phyloP scores from a whole-genome alignment of 2,329 filamentous ascomycete species.

The Colletotrichum nymphaeae region DNA sequence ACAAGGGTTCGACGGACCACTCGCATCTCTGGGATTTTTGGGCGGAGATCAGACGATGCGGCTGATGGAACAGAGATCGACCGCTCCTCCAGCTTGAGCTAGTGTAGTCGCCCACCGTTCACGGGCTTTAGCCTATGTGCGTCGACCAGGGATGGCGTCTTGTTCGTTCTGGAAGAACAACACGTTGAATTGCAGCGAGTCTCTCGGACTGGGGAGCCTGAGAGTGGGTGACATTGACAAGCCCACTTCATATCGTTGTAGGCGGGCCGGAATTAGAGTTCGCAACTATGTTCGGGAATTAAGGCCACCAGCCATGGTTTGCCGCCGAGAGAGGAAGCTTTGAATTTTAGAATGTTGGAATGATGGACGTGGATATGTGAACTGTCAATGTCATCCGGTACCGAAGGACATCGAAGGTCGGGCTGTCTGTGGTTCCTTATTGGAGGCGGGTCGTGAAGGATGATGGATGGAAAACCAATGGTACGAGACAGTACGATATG shows the following conservation, averaged over 20 bases:
- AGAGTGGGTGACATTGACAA: neutral
- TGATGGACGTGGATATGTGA: neutral
- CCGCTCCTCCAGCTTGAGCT: slow-evolving; percentile 9
- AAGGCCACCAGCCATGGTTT: slow-evolving; percentile 9
- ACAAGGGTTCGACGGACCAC: slow-evolving; percentile 31
- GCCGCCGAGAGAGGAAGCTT: neutral
- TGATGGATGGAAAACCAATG: neutral
- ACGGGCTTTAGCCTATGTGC: slow-evolving; percentile 1
- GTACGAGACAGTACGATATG: neutral
- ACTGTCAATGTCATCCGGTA: neutral
- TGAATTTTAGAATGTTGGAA: neutral
- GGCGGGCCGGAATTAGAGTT: slow-evolving; percentile 8
- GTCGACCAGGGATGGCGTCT: neutral
- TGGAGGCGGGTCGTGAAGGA: neutral
- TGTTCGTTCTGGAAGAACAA: slow-evolving; percentile 17
- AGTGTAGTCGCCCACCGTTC: neutral
- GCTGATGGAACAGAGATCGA: slow-evolving; percentile 36
- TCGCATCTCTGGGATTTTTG: slow-evolving; percentile 35
- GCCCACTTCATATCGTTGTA: neutral
- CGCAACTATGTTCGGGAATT: slow-evolving; percentile 10
- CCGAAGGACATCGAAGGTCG: neutral
- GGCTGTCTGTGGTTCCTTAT: neutral
- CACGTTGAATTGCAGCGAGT: neutral
- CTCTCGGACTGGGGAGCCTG: neutral
- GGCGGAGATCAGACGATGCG: slow-evolving; percentile 35